Conservation (phyloP, 1,139 yeast genomes). For the Hanseniaspora sp. region DNA sequence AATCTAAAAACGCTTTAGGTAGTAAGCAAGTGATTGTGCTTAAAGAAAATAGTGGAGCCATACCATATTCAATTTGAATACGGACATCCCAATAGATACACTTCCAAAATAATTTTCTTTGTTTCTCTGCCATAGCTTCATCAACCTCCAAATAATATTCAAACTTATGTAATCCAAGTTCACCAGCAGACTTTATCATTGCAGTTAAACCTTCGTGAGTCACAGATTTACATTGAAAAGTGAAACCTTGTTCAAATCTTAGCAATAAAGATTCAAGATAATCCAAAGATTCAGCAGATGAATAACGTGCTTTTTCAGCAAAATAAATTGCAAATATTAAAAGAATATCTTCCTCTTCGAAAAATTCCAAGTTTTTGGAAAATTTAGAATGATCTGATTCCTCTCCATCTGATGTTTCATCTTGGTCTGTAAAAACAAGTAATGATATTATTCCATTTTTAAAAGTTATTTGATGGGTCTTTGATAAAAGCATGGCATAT, state of each 20-base stretch:
- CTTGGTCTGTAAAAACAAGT: background rate
- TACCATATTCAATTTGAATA: conserved; percentile 3
- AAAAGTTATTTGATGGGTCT: conserved; percentile 3
- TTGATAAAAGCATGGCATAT: conserved; percentile 7
- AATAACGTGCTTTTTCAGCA: conserved; percentile 11
- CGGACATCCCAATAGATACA: conserved; percentile 14
- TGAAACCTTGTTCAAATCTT: conserved; percentile 1
- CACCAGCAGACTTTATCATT: conserved; percentile 22
- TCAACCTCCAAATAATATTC: conserved; percentile 29
- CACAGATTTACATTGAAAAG: conserved; percentile 21
- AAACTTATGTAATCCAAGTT: conserved; percentile 28
- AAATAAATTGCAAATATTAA: conserved; percentile 13
- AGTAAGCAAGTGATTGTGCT: conserved; percentile 1
- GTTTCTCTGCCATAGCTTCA: conserved; percentile 26
- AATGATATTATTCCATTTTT: background rate
- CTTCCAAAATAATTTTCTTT: conserved; percentile 27
- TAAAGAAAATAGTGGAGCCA: background rate
- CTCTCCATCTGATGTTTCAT: background rate
- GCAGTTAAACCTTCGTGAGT: conserved; percentile 24
- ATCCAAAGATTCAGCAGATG: conserved; percentile 20
- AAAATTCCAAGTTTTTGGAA: background rate
- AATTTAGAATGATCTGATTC: background rate
- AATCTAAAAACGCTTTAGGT: conserved; percentile 13
- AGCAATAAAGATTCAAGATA: conserved; percentile 24
- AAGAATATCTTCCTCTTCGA: conserved; percentile 15